Evolutionary conservation across 2,329 filamentous ascomycete species (phyloP), one percentile per base, ranked within the genome.

Genomic region (Ophiostoma fasciatum): DNA sequence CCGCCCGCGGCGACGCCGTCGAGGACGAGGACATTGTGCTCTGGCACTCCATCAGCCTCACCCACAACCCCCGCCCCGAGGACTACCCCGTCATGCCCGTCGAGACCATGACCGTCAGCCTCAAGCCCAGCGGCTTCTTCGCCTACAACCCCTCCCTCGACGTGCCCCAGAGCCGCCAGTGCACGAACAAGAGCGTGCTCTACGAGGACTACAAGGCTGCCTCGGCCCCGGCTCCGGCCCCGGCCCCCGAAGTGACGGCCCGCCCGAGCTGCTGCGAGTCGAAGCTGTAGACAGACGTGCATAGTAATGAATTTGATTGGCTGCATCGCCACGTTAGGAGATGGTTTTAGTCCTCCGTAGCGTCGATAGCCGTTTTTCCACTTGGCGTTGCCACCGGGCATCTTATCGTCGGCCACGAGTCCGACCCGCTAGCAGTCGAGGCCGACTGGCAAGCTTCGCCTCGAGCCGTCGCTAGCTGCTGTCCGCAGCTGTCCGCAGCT

Each of bases 41-140:
- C 4, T 74, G 68, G 66, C 61, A 70, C 15, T 64, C 68, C 1
- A 64, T 65, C 47, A 59, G 74, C 14, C 68, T 76, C 21, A 79
- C 76, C 21, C 75, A 80, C 43, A 71, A 77, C 23, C 73, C 74
- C 0, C 60, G 74, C 0, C 63, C 69, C 8, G 75, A 80, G 45
- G 75, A 80, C 48, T 80, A 75, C 60, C 75, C 73, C 0, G 71
- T 78, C 5, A 80, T 80, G 76, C 75, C 74, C 0, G 65, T 60
- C 39, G 75, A 79, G 48, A 65, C 59, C 35, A 55, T 71, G 43
- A 78, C 65, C 40, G 76, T 65, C 40, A 51, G 54, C 0, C 48
- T 71, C 30, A 68, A 68, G 47, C 66, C 67, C 0, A 60, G 64
- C 1, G 69, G 71, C 39, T 70, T 72, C 48, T 71, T 70, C 41